A percentile compares a stretch with the other conserved stretches of the same genome.
These are phyloP conservation scores for Aspergillus pseudoterreus DNA, from an alignment of 2,329 filamentous ascomycete species.

Conservation along the genomic window DNA sequence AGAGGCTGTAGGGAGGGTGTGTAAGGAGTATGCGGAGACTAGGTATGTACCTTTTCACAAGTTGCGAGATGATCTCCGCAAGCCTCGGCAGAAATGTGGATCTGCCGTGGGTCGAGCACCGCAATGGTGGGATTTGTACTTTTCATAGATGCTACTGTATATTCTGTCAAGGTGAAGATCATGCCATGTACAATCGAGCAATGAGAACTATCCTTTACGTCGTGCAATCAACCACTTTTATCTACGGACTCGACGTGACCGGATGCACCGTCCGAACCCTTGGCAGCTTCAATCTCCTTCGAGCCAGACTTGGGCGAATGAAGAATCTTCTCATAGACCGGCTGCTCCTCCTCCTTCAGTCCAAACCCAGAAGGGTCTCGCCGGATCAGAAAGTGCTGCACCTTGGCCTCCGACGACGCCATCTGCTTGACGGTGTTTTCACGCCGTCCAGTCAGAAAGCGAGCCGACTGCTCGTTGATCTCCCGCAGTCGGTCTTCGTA, in stretches of 20 bases:
- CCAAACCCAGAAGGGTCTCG: slow-evolving; percentile 57
- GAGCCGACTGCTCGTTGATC: slow-evolving; percentile 62
- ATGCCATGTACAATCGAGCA: no score
- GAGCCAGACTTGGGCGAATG: slow-evolving; percentile 4
- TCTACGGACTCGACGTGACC: no score
- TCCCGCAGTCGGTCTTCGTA: slow-evolving; percentile 65
- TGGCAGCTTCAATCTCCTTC: background rate
- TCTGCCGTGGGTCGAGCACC: background rate
- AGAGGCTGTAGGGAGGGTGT: no score
- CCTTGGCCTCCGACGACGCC: slow-evolving; percentile 55
- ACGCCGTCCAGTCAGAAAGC: slow-evolving; percentile 50
- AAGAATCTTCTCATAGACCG: slow-evolving; percentile 36
- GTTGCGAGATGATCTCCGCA: no score
- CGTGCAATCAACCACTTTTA: no score
- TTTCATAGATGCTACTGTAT: background rate
- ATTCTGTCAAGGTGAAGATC: background rate
- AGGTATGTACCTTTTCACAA: no score
- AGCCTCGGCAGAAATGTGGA: background rate
- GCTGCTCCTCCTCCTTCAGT: slow-evolving; percentile 41
- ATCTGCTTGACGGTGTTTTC: slow-evolving; percentile 50
- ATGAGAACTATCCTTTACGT: no score
- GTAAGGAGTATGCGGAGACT: no score
- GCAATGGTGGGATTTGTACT: no score
- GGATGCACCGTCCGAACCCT: background rate
- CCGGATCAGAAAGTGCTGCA: slow-evolving; percentile 73